Conservation (phyloP, 1,284 basidiomycete species). For the Peniophora sp. region DNA sequence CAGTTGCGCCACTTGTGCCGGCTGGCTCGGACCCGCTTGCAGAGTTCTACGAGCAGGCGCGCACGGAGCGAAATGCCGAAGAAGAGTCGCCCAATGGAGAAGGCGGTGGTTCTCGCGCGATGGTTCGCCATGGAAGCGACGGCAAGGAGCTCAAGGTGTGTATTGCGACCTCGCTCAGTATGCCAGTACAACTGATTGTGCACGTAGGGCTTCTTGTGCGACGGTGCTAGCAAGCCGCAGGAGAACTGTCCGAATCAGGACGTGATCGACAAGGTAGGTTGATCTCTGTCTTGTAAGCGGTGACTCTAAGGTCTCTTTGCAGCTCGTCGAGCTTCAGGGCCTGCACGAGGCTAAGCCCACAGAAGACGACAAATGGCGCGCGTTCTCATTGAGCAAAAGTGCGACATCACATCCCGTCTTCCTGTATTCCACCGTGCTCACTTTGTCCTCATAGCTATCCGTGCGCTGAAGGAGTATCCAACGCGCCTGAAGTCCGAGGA, state of each 20-base stretch:
- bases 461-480: constrained; percentile 42
- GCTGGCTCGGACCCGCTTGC: constrained; percentile 64
- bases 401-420: constrained; percentile 3
- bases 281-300: background rate
- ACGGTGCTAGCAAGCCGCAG: constrained; percentile 23
- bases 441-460: constrained; percentile 38
- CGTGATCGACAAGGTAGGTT: constrained; percentile 56
- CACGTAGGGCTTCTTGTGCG: constrained; percentile 52
- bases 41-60: constrained; percentile 52
- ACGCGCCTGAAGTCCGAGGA: constrained; percentile 53
- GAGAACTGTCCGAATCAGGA: constrained; percentile 49
- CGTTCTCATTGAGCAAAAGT: constrained; percentile 57
- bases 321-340: constrained; percentile 56
- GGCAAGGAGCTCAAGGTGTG: constrained; percentile 8
- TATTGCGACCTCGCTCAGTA: constrained; percentile 3
- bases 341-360: constrained; percentile 50
- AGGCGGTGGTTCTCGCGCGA: constrained; percentile 22
- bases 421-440: background rate
- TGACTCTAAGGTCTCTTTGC: background rate
- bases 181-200: background rate
- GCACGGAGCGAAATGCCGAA: constrained; percentile 29
- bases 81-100: constrained; percentile 11
- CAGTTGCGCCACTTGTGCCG: too few relatives aligned
- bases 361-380: constrained; percentile 57
- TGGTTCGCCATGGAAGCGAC: background rate